phyloP scores from a whole-genome alignment of 1,284 basidiomycete genomes.

The Austroboletus rostrupii region DNA sequence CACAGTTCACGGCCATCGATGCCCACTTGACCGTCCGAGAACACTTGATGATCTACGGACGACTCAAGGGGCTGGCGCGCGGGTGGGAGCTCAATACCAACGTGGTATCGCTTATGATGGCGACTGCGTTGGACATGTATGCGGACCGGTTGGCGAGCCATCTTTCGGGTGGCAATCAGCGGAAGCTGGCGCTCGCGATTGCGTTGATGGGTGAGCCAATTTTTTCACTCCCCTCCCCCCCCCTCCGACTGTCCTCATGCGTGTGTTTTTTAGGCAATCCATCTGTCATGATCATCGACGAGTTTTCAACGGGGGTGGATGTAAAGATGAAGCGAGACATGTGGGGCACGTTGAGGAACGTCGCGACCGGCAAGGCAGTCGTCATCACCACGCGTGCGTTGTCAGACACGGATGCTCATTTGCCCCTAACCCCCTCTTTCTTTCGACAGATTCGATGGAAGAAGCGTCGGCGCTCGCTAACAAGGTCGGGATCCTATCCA shows the following conservation, averaged over 20 bases:
- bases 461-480: slow-evolving; percentile 75
- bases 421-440: neutral
- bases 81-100: slow-evolving; percentile 49
- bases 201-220: slow-evolving; percentile 65
- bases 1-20: slow-evolving; percentile 82
- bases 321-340: slow-evolving; percentile 81
- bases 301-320: slow-evolving; percentile 81
- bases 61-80: slow-evolving; percentile 60
- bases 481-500: slow-evolving; percentile 70
- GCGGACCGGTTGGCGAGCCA: slow-evolving; percentile 69
- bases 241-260: neutral
- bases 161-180: slow-evolving; percentile 76
- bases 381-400: slow-evolving; percentile 66
- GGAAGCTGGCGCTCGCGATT: slow-evolving; percentile 76
- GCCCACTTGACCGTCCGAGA: slow-evolving; percentile 72
- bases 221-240: neutral
- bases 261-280: slow-evolving; percentile 54
- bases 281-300: slow-evolving; percentile 74
- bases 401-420: neutral
- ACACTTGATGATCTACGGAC: slow-evolving; percentile 65
- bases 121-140: slow-evolving; percentile 58
- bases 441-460: slow-evolving; percentile 69
- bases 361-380: slow-evolving; percentile 62
- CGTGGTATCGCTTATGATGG: slow-evolving; percentile 55
- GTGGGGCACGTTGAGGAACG: slow-evolving; percentile 69